Percentiles rank a stretch among this genome's conserved stretches.
phyloP scores from a whole-genome alignment of 352 stramenopile genomes.

The Phytophthora podocarpi region DNA sequence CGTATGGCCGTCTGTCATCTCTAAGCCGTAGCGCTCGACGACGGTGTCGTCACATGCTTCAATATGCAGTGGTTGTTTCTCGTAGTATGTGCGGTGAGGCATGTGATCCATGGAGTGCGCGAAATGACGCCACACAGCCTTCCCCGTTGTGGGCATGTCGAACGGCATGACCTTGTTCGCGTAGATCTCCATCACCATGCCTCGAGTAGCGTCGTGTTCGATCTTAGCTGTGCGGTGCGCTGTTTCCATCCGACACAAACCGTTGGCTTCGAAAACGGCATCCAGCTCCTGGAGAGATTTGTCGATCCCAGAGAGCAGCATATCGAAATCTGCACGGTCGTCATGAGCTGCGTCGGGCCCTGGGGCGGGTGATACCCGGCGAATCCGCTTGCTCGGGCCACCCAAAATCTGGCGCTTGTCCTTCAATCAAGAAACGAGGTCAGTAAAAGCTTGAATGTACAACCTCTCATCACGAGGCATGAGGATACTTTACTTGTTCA shows the following conservation, averaged over 20 bases:
- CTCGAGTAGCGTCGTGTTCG: slow-evolving; percentile 33
- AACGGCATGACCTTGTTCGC: slow-evolving; percentile 48
- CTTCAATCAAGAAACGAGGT: slow-evolving; percentile 34
- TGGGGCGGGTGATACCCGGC: slow-evolving; percentile 22
- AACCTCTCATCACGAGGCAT: slow-evolving; percentile 22
- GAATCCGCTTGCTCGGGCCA: slow-evolving; percentile 32
- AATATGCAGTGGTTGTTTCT: slow-evolving; percentile 44
- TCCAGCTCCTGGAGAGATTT: slow-evolving; percentile 37
- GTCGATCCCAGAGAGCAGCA: slow-evolving; percentile 38
- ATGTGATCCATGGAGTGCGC: slow-evolving; percentile 43
- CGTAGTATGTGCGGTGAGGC: slow-evolving; percentile 41
- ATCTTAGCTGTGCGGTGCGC: slow-evolving; percentile 39
- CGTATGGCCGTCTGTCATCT: slow-evolving; percentile 37
- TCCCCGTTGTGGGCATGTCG: slow-evolving; percentile 35
- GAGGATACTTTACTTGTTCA: slow-evolving; percentile 37
- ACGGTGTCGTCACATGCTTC: slow-evolving; percentile 39
- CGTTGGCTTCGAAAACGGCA: slow-evolving; percentile 42
- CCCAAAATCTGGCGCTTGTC: slow-evolving; percentile 30
- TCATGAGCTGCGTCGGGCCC: slow-evolving; percentile 20
- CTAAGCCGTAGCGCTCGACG: slow-evolving; percentile 41
- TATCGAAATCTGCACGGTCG: slow-evolving; percentile 34
- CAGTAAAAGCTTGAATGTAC: slow-evolving; percentile 15
- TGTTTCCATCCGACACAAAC: slow-evolving; percentile 37
- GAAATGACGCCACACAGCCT: slow-evolving; percentile 44
- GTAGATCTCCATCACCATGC: slow-evolving; percentile 49